Base-by-base conservation (phyloP, 352 stramenopile species). In the Aphanomyces cochlioides region DNA sequence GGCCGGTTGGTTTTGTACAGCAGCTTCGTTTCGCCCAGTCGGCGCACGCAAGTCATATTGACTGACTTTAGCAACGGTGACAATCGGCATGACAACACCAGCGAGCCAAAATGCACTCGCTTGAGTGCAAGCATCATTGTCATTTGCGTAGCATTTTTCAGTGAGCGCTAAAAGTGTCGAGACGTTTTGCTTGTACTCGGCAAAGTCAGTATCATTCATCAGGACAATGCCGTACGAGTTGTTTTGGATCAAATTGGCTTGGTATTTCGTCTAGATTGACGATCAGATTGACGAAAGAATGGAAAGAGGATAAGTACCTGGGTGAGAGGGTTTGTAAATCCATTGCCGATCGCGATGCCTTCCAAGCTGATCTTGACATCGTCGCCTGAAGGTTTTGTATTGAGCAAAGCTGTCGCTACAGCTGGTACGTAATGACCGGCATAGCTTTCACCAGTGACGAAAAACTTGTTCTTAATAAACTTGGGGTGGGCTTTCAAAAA, bases 191-290 rank as follows among this genome's bases (percentile, higher is more conserved):
- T 74, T 47, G 19, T 70, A 70, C 47, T 19, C 38, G 45, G 69
- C 59, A 47, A 85, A 78, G 7, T 82, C 67, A 10, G 75, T 58
- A 28, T 80, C 77, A 40, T 79, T 67, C 47, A 91, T 61, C 39
- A 90, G 67, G 50, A 81, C 79, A 48, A 89, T 74, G 48, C 89
- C 89, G 74, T 91, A 93, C 50, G 71, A 58, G 63, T 95, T 94
- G 66, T 93, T 89, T 36, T 61, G 64, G 74, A 90, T 82, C 56
- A 95, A 88, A 76, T 93, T 88, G 2, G 80, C 75, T 57, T 85
- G 83, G 63, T 83, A 80, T 45, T n/a, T 28, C 54, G 43, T 61
- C 54, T 61, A 37, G 6, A 17, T 6, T 13, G 17, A 39, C 12
- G 82, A 36, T 80, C 67, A n/a, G 81, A 84, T 66, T 90, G 88